phyloP scores from a whole-genome alignment of 1,139 yeast species.

The Kodamaea ohmeri region DNA sequence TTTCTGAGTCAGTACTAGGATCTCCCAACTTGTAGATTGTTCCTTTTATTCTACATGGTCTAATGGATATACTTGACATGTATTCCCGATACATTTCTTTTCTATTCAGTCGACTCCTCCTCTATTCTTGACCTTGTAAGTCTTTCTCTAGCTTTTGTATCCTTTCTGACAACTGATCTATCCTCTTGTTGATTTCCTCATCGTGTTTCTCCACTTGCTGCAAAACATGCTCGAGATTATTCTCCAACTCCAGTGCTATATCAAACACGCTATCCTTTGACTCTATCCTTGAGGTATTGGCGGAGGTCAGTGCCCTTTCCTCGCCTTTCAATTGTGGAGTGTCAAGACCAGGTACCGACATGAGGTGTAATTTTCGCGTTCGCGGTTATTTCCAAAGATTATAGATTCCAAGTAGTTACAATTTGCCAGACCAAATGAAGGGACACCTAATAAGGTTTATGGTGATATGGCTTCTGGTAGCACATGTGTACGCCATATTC shows the following conservation, averaged over 20 bases:
- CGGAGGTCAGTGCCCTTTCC: constrained; percentile 2
- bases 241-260: constrained; percentile 49
- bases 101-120: not conserved
- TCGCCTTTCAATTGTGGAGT: constrained; percentile 8
- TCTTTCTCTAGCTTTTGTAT: constrained; percentile 22
- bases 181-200: constrained; percentile 26
- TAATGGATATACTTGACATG: not conserved
- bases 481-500: constrained; percentile 2
- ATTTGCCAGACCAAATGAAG: too few relatives aligned
- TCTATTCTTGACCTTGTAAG: not conserved
- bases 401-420: too few relatives aligned
- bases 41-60: too few relatives aligned
- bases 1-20: too few relatives aligned
- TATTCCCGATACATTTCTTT: not conserved
- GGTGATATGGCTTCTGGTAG: constrained; percentile 9
- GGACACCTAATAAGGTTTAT: not conserved
- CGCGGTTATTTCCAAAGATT: not conserved
- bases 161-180: constrained; percentile 25
- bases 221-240: constrained; percentile 34
- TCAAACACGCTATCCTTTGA: constrained; percentile 45
- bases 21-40: too few relatives aligned
- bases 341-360: constrained; percentile 8
- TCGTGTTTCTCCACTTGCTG: constrained; percentile 28
- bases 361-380: too few relatives aligned
- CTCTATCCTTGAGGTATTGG: constrained; percentile 1